Evolutionary conservation across 495 filamentous ascomycete genomes (phyloP).

Genomic region (Podospora pseudopauciseta): DNA sequence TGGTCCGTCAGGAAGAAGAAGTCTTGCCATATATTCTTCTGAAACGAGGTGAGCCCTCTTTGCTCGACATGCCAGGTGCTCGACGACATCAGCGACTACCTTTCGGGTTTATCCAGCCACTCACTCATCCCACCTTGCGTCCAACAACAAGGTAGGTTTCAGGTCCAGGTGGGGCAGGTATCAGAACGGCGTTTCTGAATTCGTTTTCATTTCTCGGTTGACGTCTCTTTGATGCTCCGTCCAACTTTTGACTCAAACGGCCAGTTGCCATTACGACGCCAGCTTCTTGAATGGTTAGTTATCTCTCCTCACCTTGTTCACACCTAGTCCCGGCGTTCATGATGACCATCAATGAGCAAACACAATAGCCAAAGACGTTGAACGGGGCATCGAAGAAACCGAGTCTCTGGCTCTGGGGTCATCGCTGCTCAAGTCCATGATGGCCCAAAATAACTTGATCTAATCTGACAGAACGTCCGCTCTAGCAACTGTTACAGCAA

Average conservation of each 20-base stretch:
- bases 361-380: conserved; percentile 38
- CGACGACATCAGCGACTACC: background rate
- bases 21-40: too few species aligned
- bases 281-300: background rate
- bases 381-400: conserved; percentile 42
- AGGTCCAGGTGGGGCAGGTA: background rate
- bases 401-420: conserved; percentile 43
- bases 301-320: background rate
- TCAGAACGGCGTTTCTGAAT: background rate
- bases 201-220: background rate
- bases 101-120: background rate
- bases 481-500: conserved; percentile 5
- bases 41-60: too few species aligned
- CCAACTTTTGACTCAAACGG: background rate
- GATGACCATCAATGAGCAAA: conserved; percentile 46
- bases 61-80: background rate
- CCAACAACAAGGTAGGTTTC: background rate
- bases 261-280: background rate
- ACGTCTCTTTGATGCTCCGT: background rate
- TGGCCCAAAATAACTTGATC: conserved; percentile 50
- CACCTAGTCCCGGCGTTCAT: conserved; percentile 22
- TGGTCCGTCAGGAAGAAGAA: background rate
- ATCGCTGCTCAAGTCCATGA: conserved; percentile 48
- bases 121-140: background rate
- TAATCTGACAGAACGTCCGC: conserved; percentile 45